These are phyloP conservation scores for Penicillium chermesinum DNA, from an alignment of 495 filamentous ascomycete species.

Conservation along the genomic window DNA sequence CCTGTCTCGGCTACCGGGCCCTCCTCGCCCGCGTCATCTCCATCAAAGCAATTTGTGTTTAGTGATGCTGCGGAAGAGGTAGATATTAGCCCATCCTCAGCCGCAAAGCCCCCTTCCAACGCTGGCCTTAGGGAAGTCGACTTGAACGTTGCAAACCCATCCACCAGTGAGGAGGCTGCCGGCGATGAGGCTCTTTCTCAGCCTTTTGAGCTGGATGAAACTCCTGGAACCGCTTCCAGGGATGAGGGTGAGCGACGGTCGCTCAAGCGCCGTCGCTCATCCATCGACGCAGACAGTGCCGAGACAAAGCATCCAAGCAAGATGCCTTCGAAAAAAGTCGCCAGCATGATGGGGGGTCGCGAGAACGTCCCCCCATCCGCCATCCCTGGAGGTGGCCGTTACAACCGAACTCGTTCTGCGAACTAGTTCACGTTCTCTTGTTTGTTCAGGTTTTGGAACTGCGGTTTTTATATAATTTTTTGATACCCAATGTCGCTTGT, in stretches of 20 bases:
- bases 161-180: conserved; percentile 23
- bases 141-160: conserved; percentile 44
- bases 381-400: conserved; percentile 20
- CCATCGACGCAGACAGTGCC: conserved; percentile 14
- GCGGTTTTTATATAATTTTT: conserved; percentile 9
- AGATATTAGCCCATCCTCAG: conserved; percentile 33
- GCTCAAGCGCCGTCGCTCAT: conserved; percentile 50
- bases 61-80: conserved; percentile 41
- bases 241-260: conserved; percentile 44
- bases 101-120: conserved; percentile 36
- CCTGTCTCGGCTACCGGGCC: conserved; percentile 13
- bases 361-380: conserved; percentile 54
- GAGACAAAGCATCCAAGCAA: conserved; percentile 42
- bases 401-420: conserved; percentile 26
- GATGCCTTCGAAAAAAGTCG: conserved; percentile 41
- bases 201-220: conserved; percentile 15
- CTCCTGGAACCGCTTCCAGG: conserved; percentile 19
- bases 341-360: conserved; percentile 48
- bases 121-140: conserved; percentile 53
- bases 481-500: conserved; percentile 27
- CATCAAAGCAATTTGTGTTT: conserved; percentile 40
- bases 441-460: neutral
- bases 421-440: conserved; percentile 12
- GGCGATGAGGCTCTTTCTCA: conserved; percentile 12
- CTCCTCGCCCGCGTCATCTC: conserved; percentile 25